Evolutionary conservation across 2,329 filamentous ascomycete species (phyloP), one percentile per base, ranked within the genome.

Genomic region (Cryphonectria nitschkei): DNA sequence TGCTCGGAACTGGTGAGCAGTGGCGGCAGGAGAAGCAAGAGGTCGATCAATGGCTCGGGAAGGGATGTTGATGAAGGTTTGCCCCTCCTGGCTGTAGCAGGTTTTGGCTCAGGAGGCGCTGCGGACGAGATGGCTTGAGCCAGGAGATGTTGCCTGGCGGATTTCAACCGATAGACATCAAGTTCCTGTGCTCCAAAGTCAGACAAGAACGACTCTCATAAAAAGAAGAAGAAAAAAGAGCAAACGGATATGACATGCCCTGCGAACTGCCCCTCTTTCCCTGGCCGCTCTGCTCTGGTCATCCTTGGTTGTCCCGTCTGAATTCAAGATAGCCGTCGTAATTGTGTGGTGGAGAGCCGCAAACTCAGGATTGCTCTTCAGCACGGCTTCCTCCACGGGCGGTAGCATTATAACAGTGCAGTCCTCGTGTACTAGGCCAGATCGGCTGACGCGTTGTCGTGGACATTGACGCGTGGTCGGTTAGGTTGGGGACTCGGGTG

Each of bases 321-420:
- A 78, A 73, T 89, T 88, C 6, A 91, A 82, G 37, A 90, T 77
- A 1, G 81, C 81, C 1, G 82, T 85, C 8, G 85, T 87, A 62
- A 91, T 81, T 16, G 82, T 86, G 22, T 80, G 82, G 78, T 90
- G 88, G 6, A 91, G 82, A 46, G 82, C 81, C n/a, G 86, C 85
- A 75, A 91, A 91, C 32, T 87, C 83, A 0, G 88, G 88, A 73
- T 91, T 90, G 70, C 81, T 83, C 67, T 84, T 78, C 1, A 91
- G 77, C 26, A 90, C 80, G 0, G 82, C 74, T 11, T 86, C 82
- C 29, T 90, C 88, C 11, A 90, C 79, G 0, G 87, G 88, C 0
- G 89, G 89, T 2, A 90, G 79, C 87, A 90, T 90, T 2, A 26
- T 77, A 69, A 6, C n/a, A 65, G 61, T n/a, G 46, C 6, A 64